Evolutionary conservation across 805 yeast species (phyloP).

Genomic region (Komagataella mondaviorum): DNA sequence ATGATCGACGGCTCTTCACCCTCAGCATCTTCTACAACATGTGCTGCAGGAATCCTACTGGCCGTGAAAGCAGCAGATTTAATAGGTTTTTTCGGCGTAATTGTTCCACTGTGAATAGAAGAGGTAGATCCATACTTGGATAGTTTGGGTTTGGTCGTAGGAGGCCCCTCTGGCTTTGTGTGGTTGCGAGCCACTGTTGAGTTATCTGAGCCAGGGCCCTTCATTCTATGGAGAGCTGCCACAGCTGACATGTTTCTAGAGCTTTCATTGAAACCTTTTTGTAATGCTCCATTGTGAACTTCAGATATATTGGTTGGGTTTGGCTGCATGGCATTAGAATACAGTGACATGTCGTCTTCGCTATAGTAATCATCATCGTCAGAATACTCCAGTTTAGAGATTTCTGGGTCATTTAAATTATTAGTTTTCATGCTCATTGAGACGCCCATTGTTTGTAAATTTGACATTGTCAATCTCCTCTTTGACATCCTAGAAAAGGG

Average conservation of each 20-base stretch:
- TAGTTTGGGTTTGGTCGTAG: neutral
- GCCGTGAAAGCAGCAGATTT: constrained; percentile 33
- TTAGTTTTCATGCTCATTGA: constrained; percentile 67
- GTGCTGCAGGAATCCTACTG: constrained; percentile 57
- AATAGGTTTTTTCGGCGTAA: neutral
- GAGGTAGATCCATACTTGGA: neutral
- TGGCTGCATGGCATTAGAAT: constrained; percentile 4
- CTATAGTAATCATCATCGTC: constrained; percentile 11
- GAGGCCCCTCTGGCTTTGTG: neutral
- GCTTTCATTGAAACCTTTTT: neutral
- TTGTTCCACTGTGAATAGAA: neutral
- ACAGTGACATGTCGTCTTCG: constrained; percentile 11
- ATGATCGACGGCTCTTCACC: constrained; percentile 55
- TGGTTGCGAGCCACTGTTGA: neutral
- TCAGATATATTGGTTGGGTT: neutral
- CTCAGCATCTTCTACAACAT: constrained; percentile 51
- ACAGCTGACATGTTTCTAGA: constrained; percentile 5
- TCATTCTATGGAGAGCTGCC: neutral
- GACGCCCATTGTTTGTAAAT: constrained; percentile 64
- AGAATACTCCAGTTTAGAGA: constrained; percentile 14
- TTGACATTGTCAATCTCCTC: constrained; percentile 40
- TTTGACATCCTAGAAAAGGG: constrained; percentile 7
- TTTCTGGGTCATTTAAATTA: constrained; percentile 23
- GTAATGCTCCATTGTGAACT: neutral
- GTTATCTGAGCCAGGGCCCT: neutral